Evolutionary conservation across 2,329 filamentous ascomycete species (phyloP).

Genomic region (Fusarium drepaniforme): DNA sequence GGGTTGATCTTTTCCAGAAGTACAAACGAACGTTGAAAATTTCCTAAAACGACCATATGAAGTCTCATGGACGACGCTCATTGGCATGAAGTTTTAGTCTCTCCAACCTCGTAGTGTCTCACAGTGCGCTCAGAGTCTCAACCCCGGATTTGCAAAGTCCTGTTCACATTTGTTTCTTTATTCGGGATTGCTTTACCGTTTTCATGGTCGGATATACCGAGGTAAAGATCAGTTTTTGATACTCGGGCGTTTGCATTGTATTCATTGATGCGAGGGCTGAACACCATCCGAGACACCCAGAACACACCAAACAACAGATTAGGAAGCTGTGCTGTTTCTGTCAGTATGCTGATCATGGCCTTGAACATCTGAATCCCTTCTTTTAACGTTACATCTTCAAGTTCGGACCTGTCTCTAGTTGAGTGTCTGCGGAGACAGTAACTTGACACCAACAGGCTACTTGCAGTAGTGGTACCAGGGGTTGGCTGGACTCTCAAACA

Average conservation of each 20-base stretch:
- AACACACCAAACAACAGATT: background rate
- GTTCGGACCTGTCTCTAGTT: background rate
- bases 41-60: conserved; percentile 5
- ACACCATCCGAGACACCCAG: background rate
- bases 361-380: background rate
- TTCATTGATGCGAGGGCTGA: background rate
- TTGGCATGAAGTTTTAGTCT: conserved; percentile 6
- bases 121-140: background rate
- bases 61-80: conserved; percentile 15
- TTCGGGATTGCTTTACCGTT: background rate
- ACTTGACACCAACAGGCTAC: background rate
- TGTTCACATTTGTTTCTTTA: background rate
- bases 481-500: background rate
- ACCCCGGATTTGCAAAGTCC: background rate
- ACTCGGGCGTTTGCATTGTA: background rate
- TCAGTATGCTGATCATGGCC: background rate
- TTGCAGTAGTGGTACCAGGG: background rate
- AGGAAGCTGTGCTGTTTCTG: background rate
- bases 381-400: background rate
- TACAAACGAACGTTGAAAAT: background rate
- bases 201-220: background rate
- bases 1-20: background rate
- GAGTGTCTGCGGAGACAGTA: background rate
- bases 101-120: conserved; percentile 14
- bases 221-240: background rate